phyloP scores from a whole-genome alignment of 2,329 filamentous ascomycete genomes.

The Westerdykella ornata region DNA sequence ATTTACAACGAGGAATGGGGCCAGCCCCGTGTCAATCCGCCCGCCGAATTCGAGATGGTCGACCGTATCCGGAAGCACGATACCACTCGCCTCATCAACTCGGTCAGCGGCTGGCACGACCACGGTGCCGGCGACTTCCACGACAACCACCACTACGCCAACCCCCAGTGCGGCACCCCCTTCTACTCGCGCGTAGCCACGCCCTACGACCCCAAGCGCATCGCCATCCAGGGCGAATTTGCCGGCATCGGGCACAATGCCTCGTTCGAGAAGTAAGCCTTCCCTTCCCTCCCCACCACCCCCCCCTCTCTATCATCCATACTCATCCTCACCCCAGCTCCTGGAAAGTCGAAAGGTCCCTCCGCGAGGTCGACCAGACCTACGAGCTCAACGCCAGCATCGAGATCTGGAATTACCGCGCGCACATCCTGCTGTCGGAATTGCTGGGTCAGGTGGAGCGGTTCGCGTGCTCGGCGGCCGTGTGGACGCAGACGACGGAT shows the following conservation, averaged over 20 bases:
- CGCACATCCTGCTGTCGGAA: constrained; percentile 46
- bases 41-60: constrained; percentile 54
- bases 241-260: constrained; percentile 62
- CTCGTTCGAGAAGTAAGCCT: constrained; percentile 52
- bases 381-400: constrained; percentile 59
- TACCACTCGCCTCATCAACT: constrained; percentile 57
- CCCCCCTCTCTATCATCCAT: constrained; percentile 1
- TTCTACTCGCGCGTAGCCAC: constrained; percentile 57
- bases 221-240: constrained; percentile 65
- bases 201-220: constrained; percentile 50
- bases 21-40: constrained; percentile 46
- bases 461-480: constrained; percentile 59
- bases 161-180: constrained; percentile 63
- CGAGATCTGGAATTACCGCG: constrained; percentile 60
- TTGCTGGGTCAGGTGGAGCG: constrained; percentile 45
- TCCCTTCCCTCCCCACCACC: not conserved
- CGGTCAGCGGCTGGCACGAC: constrained; percentile 60
- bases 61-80: constrained; percentile 52
- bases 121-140: constrained; percentile 59
- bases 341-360: constrained; percentile 57
- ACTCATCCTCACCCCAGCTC: constrained; percentile 39
- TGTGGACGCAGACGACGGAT: constrained; percentile 69
- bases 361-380: constrained; percentile 57
- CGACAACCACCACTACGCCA: constrained; percentile 67
- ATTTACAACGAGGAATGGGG: constrained; percentile 71